Evolutionary conservation across 495 filamentous ascomycete genomes (phyloP).

Genomic region (Glarea lozoyensis): DNA sequence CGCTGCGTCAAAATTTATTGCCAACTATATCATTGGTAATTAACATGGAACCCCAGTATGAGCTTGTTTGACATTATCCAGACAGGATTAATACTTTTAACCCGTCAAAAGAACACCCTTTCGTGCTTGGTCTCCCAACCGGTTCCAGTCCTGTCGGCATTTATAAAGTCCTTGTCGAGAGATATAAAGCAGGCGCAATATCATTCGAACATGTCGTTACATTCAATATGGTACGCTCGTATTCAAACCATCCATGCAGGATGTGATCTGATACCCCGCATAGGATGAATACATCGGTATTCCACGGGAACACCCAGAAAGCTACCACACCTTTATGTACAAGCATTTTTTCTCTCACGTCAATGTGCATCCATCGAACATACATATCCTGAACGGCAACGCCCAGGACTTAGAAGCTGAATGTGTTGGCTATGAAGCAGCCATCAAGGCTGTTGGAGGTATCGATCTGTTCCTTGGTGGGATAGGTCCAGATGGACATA

Average conservation of each 20-base stretch:
- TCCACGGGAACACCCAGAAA: constrained; percentile 71
- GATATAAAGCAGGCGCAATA: constrained; percentile 67
- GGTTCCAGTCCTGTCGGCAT: constrained; percentile 71
- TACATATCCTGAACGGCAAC: constrained; percentile 81
- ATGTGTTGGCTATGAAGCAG: constrained; percentile 69
- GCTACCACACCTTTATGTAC: constrained; percentile 88
- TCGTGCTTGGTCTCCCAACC: constrained; percentile 77
- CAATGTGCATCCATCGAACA: constrained; percentile 69
- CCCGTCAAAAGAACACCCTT: constrained; percentile 60
- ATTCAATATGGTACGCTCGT: constrained; percentile 72
- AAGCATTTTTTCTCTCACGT: constrained; percentile 85
- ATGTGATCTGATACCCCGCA: constrained; percentile 3
- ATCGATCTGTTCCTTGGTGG: constrained; percentile 83
- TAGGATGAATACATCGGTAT: constrained; percentile 85
- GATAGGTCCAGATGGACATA: constrained; percentile 79
- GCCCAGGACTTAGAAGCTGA: constrained; percentile 67
- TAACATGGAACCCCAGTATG: no score
- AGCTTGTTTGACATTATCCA: no score
- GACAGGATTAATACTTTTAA: constrained; percentile 65
- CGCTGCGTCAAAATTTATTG: constrained; percentile 62
- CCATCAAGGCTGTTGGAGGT: constrained; percentile 64
- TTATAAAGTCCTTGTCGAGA: constrained; percentile 68
- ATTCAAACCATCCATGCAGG: not conserved
- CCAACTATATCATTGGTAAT: constrained; percentile 77
- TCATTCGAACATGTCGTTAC: constrained; percentile 84